Base-by-base conservation (phyloP, 768 basidiomycete species). In the Suillus alpinus region DNA sequence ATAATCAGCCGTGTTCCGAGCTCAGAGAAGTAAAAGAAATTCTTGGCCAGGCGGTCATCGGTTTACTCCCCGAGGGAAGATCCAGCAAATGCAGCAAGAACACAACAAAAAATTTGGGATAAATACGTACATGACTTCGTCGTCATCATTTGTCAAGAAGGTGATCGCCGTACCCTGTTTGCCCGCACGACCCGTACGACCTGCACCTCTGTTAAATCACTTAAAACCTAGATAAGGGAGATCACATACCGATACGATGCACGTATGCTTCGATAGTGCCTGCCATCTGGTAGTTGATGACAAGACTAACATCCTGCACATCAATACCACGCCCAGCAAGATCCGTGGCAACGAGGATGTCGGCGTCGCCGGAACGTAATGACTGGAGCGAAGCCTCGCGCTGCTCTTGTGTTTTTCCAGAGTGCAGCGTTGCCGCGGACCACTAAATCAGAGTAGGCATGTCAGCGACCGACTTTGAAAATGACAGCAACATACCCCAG, bases 261-360 rank as follows among this genome's bases (percentile, higher is more conserved):
- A 98, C 94, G 70, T 97, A 98, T 43, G 90, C 94, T 75, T 99
- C 97, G 75, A 99, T 98, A 23, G 91, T 93, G 67, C 84, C 86
- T 6, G 95, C 86, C 96, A 98, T 98, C 77, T 97, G 94, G 82
- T 87, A 99, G 75, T 98, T 98, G 81, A 98, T 87, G 63, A 98
- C 96, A 56, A 97, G 80, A 62, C 87, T 91, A 62, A 98, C 97
- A 72, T 98, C 95, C 62, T 94, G 92, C 13, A 99, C 96, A 75
- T 99, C 97, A 74, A 98, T 98, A 83, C 97, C 97, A 69, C 97
- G 92, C 49, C 97, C 97, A 44, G 97, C 97, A 47, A 99, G 81
- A 75, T 99, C 97, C 5, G 97, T 99, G 1, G 97, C 97, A 36
- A 99, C 96, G 8, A 99, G 82, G 23, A 98, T 83, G 71, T 95